A percentile compares a stretch with the other conserved stretches of the same genome.
phyloP scores from a whole-genome alignment of 148 eudicot genomes.

The Camellia granthamiana region DNA sequence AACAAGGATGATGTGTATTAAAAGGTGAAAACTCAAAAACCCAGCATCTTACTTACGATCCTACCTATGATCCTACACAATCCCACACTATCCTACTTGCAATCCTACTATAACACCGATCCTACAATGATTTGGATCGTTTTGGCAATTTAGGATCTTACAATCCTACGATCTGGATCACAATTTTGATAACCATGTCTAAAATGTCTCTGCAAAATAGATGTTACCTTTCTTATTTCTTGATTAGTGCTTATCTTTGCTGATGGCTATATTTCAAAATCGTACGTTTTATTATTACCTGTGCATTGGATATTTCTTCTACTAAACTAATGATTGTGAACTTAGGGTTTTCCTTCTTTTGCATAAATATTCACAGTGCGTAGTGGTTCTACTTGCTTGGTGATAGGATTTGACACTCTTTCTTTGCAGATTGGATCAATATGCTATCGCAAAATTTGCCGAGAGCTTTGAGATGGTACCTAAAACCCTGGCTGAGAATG shows the following conservation, averaged over 20 bases:
- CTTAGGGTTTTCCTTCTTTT: neutral
- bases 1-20: too few relatives aligned
- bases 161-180: too few relatives aligned
- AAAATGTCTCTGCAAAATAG: neutral
- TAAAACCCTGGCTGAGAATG: slow-evolving; percentile 84
- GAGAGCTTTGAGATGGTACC: slow-evolving; percentile 98
- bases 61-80: too few relatives aligned
- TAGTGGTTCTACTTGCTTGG: neutral
- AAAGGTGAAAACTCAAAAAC: too few relatives aligned
- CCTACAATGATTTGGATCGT: too few relatives aligned
- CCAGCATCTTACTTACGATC: too few relatives aligned
- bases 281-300: neutral
- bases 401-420: neutral
- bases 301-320: neutral
- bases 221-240: neutral
- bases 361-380: neutral
- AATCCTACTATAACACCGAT: too few relatives aligned
- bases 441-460: slow-evolving; percentile 87
- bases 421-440: slow-evolving; percentile 77
- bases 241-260: neutral
- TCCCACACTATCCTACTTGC: too few relatives aligned
- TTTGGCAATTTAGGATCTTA: too few relatives aligned
- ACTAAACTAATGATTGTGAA: neutral
- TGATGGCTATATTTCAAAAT: neutral
- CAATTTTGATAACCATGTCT: too few relatives aligned